Evolutionary conservation across 1,139 yeast species (phyloP).

Genomic region (Pichia sp.): DNA sequence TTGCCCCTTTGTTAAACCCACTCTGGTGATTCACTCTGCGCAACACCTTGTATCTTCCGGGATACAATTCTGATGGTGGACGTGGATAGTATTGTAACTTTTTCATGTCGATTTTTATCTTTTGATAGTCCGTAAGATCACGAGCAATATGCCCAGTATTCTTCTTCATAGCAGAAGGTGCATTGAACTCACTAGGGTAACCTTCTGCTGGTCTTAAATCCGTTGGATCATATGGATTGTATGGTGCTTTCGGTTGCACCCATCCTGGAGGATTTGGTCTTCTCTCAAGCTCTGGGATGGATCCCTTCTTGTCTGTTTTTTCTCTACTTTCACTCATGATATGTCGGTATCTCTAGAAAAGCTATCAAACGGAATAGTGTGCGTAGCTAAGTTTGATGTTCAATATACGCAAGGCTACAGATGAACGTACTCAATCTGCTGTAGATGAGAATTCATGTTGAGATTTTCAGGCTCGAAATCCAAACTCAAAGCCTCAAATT

Average conservation of each 20-base stretch:
- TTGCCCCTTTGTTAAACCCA: slow-evolving; percentile 49
- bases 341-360: background rate
- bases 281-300: slow-evolving; percentile 32
- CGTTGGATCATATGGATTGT: slow-evolving; percentile 76
- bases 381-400: too few species aligned
- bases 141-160: slow-evolving; percentile 56
- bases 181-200: slow-evolving; percentile 69
- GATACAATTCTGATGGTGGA: slow-evolving; percentile 66
- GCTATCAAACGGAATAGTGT: too few species aligned
- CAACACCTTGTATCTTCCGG: slow-evolving; percentile 73
- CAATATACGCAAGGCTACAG: too few species aligned
- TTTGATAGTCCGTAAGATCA: slow-evolving; percentile 62
- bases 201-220: slow-evolving; percentile 78
- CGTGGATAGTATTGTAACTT: slow-evolving; percentile 71
- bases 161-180: slow-evolving; percentile 47
- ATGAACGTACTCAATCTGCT: too few species aligned
- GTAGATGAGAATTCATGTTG: too few species aligned
- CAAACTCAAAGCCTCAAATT: too few species aligned
- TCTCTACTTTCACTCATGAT: slow-evolving; percentile 3
- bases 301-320: slow-evolving; percentile 1
- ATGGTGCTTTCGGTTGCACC: slow-evolving; percentile 77
- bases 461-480: too few species aligned
- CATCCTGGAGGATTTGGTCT: slow-evolving; percentile 79
- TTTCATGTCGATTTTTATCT: slow-evolving; percentile 67
- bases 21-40: slow-evolving; percentile 51